A percentile compares a stretch with the other conserved stretches of the same genome.
phyloP scores from a whole-genome alignment of 164 flowering plant genomes.

The Magnolia officinalis region DNA sequence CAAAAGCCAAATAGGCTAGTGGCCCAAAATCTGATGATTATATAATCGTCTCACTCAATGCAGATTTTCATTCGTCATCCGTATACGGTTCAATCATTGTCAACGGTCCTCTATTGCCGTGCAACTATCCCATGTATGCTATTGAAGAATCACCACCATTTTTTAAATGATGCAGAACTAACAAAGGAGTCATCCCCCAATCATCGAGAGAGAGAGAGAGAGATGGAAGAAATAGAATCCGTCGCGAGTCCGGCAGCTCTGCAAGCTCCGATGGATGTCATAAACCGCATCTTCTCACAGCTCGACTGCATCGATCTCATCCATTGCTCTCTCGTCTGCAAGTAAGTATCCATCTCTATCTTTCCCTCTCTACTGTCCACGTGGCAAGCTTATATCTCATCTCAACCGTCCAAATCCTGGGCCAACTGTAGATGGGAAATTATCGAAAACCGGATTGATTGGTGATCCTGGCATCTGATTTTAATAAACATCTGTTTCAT shows the following conservation, averaged over 20 bases:
- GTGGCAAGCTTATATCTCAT: neutral
- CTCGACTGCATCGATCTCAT: constrained; percentile 29
- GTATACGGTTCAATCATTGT: too few species aligned
- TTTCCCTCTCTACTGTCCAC: neutral
- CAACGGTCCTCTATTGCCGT: too few species aligned
- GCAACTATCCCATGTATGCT: too few species aligned
- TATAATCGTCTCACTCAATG: too few species aligned
- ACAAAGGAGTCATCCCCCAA: neutral
- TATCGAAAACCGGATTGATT: too few species aligned
- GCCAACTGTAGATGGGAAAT: too few species aligned
- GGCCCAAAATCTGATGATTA: too few species aligned
- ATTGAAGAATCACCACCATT: neutral
- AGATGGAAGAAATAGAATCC: neutral
- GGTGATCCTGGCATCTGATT: too few species aligned
- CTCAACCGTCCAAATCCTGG: too few species aligned
- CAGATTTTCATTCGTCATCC: too few species aligned
- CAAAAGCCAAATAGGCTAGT: too few species aligned
- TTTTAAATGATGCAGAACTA: neutral
- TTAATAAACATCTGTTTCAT: too few species aligned
- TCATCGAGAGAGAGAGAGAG: neutral
- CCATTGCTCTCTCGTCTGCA: constrained; percentile 32
- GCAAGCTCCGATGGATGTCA: constrained; percentile 11
- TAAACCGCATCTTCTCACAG: constrained; percentile 23
- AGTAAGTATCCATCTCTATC: constrained; percentile 13
- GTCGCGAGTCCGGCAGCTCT: constrained; percentile 11